Evolutionary conservation across 495 filamentous ascomycete species (phyloP).

Genomic region (Aspergillus egyptiacus): DNA sequence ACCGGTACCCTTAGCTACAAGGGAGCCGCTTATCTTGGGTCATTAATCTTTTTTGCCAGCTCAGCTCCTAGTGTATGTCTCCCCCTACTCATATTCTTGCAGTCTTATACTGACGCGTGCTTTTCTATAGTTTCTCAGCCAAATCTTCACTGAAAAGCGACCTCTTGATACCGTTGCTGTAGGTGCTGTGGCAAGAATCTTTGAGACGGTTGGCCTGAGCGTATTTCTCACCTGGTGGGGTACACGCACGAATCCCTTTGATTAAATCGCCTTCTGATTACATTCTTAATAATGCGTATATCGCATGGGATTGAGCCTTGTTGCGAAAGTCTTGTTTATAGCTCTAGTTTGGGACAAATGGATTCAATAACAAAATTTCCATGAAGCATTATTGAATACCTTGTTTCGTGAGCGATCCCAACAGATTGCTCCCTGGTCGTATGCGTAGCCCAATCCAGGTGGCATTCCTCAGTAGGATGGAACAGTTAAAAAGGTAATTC

Average conservation of each 20-base stretch:
- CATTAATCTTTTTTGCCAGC: slow-evolving; percentile 85
- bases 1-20: slow-evolving; percentile 93
- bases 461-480: no score
- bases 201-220: slow-evolving; percentile 89
- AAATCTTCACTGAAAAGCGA: slow-evolving; percentile 85
- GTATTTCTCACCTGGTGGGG: slow-evolving; percentile 97
- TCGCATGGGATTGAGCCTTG: neutral
- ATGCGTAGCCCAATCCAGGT: no score
- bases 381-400: neutral
- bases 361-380: neutral
- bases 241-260: slow-evolving; percentile 81
- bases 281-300: neutral
- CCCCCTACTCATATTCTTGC: neutral
- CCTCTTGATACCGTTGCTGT: slow-evolving; percentile 85
- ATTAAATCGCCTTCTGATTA: slow-evolving; percentile 31
- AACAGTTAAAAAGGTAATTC: no score
- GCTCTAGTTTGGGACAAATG: neutral
- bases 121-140: slow-evolving; percentile 63
- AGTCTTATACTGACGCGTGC: neutral
- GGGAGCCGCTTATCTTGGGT: slow-evolving; percentile 90
- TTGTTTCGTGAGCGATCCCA: no score
- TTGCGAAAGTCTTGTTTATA: neutral
- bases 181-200: slow-evolving; percentile 69
- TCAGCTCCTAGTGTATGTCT: slow-evolving; percentile 76
- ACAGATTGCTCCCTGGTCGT: no score